Conservation (phyloP, 495 filamentous ascomycete genomes). For the Pseudomonodictys pantanalensis region DNA sequence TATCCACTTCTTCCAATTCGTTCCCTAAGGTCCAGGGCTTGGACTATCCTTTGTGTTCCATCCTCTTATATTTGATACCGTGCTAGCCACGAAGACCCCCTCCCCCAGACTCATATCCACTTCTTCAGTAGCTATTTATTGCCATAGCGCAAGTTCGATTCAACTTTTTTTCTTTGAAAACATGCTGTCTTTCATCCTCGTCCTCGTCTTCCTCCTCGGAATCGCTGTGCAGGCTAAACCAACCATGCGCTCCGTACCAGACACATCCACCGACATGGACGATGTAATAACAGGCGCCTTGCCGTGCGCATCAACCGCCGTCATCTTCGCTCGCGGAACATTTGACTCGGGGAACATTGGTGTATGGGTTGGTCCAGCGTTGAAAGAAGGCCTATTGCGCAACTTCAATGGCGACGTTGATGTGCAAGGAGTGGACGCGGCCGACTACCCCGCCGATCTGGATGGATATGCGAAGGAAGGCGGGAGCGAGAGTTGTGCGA, state of each 20-base stretch:
- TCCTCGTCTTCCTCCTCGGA: not conserved
- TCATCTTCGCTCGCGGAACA: not conserved
- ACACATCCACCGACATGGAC: constrained; percentile 4
- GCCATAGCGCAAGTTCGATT: no score
- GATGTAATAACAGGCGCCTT: not conserved
- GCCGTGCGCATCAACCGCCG: not conserved
- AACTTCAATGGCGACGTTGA: not conserved
- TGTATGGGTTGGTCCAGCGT: constrained; percentile 6
- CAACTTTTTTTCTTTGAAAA: no score
- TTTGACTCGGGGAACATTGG: constrained; percentile 8
- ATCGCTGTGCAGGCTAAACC: not conserved
- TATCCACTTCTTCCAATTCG: no score
- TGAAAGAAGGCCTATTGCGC: not conserved
- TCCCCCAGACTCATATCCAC: no score
- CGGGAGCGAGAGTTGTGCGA: constrained; percentile 1
- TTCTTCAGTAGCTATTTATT: no score
- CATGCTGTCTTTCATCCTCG: no score
- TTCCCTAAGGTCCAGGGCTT: no score
- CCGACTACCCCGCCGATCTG: not conserved
- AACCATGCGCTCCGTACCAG: not conserved
- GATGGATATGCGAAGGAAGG: constrained; percentile 1
- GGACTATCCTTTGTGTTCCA: no score
- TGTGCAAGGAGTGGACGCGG: not conserved
- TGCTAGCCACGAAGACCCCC: no score
- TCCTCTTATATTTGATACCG: no score